phyloP scores from a whole-genome alignment of 2,329 filamentous ascomycete species.

The Penicillium sp. region DNA sequence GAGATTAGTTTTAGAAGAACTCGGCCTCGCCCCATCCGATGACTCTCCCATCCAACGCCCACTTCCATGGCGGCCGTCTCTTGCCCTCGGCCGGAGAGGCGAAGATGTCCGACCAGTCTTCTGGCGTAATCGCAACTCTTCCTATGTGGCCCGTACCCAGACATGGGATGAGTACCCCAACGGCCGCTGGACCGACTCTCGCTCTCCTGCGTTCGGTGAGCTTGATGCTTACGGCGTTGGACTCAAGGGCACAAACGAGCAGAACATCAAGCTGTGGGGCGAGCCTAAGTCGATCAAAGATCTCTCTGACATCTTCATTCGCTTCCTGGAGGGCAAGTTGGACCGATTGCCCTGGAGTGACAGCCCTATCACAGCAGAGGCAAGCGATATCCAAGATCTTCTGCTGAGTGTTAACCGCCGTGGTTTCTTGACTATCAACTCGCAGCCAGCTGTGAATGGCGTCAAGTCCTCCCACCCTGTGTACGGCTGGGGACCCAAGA shows the following conservation, averaged over 20 bases:
- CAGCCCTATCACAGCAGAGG: conserved; percentile 79
- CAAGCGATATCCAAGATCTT: conserved; percentile 74
- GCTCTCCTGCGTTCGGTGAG: conserved; percentile 94
- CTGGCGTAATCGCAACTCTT: conserved; percentile 96
- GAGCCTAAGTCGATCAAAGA: conserved; percentile 79
- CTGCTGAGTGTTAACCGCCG: conserved; percentile 82
- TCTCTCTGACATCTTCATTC: conserved; percentile 80
- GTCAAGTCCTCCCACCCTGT: conserved; percentile 84
- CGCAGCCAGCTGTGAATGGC: conserved; percentile 91
- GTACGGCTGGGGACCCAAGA: conserved; percentile 91
- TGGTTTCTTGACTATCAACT: conserved; percentile 94
- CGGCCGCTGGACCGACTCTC: conserved; percentile 95
- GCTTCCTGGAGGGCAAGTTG: conserved; percentile 80
- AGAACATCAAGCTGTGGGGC: conserved; percentile 95
- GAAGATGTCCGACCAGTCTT: conserved; percentile 98
- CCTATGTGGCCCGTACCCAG: conserved; percentile 91
- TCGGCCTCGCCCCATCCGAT: conserved; percentile 77
- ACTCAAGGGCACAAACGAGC: conserved; percentile 90
- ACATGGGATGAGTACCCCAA: conserved; percentile 99
- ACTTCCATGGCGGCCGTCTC: conserved; percentile 95
- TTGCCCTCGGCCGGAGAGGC: conserved; percentile 82
- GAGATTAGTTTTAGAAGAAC: conserved; percentile 88
- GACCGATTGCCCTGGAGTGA: conserved; percentile 94
- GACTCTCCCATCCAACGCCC: conserved; percentile 82
- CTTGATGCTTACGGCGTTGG: conserved; percentile 93